Percentiles rank a stretch among this genome's conserved stretches.
These are phyloP conservation scores for Leishmania major DNA, from an alignment of 208 protist species.

Conservation along the genomic window DNA sequence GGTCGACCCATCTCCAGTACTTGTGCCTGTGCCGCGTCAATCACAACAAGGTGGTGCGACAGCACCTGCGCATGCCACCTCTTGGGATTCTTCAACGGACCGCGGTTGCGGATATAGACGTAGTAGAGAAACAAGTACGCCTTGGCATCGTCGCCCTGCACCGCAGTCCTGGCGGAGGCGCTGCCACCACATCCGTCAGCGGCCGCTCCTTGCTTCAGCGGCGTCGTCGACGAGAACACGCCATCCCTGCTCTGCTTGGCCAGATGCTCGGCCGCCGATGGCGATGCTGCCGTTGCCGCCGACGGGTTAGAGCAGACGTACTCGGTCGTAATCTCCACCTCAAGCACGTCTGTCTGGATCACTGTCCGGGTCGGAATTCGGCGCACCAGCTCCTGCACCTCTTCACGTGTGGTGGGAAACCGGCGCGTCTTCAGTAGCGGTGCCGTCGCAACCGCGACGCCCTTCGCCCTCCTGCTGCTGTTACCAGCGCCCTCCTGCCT, in stretches of 20 bases:
- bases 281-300: not conserved
- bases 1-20: constrained; percentile 75
- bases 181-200: not conserved
- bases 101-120: constrained; percentile 77
- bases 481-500: not conserved
- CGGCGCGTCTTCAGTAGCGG: constrained; percentile 3
- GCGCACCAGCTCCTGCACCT: constrained; percentile 35
- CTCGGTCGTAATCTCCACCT: constrained; percentile 76
- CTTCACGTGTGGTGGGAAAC: constrained; percentile 33
- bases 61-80: constrained; percentile 80
- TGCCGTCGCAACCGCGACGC: not conserved
- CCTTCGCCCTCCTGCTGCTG: not conserved
- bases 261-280: not conserved
- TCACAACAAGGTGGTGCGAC: constrained; percentile 76
- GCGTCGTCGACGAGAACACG: constrained; percentile 20
- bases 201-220: constrained; percentile 14
- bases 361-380: constrained; percentile 63
- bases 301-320: constrained; percentile 60
- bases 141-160: constrained; percentile 1
- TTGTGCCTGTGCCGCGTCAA: constrained; percentile 44
- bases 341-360: constrained; percentile 66
- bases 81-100: constrained; percentile 53
- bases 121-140: constrained; percentile 80
- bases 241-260: constrained; percentile 9
- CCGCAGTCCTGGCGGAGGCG: not conserved